Conservation (phyloP, 768 basidiomycete species). For the Leccinum rimulosum region DNA sequence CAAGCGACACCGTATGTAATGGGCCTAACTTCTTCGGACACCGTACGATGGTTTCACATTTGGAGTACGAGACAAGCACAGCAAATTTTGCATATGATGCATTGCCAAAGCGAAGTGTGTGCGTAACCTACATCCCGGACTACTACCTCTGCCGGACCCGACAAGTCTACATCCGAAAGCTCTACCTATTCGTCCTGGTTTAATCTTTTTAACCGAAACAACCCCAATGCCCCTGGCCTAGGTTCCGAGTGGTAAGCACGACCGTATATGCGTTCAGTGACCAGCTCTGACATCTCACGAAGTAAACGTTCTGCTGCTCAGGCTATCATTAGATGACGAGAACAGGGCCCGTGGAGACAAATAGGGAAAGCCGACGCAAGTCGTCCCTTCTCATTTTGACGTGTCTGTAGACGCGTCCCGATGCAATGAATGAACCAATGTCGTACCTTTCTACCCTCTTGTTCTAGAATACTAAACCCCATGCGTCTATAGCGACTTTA, state of each 20-base stretch:
- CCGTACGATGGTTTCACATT: neutral
- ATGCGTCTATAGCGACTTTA: neutral
- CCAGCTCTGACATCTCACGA: neutral
- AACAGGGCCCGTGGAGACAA: neutral
- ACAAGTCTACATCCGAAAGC: neutral
- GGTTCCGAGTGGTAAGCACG: neutral
- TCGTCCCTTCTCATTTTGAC: neutral
- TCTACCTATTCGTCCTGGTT: neutral
- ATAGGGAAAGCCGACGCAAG: neutral
- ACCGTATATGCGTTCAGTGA: neutral
- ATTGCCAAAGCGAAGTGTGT: constrained; percentile 17
- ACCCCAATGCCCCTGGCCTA: neutral
- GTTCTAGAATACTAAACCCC: neutral
- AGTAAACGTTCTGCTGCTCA: neutral
- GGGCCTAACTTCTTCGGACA: no score
- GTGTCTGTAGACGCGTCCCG: neutral
- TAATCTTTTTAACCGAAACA: neutral
- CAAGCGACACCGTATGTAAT: no score
- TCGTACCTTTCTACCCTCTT: neutral
- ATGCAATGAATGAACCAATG: neutral
- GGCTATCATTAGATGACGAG: neutral
- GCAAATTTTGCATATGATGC: constrained; percentile 38
- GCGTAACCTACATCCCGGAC: neutral
- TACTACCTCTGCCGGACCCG: no score
- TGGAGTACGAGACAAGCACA: neutral